These are phyloP conservation scores for Dothideomycetes sp. DNA, from an alignment of 2,329 filamentous ascomycete genomes.

Conservation along the genomic window DNA sequence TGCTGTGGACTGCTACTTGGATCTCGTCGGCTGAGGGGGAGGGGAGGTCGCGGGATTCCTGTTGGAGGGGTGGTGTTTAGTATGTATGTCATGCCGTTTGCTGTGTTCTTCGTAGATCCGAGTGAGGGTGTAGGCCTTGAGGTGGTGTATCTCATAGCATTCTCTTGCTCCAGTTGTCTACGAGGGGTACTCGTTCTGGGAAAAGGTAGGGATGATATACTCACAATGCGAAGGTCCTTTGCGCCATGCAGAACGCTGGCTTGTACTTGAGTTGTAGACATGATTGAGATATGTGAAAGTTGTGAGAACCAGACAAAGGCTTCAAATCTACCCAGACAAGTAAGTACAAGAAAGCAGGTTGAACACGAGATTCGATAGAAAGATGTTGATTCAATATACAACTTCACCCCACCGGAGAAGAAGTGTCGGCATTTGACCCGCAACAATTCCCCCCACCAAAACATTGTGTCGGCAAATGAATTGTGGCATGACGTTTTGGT, in stretches of 20 bases:
- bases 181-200: neutral
- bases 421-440: conserved; percentile 13
- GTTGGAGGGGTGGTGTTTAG: neutral
- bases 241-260: conserved; percentile 51
- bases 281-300: neutral
- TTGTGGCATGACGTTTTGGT: too few relatives aligned
- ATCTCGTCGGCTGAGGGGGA: conserved; percentile 46
- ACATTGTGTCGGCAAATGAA: conserved; percentile 8
- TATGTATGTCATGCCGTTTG: neutral
- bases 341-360: neutral
- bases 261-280: conserved; percentile 30
- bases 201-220: conserved; percentile 14
- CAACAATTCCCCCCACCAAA: neutral
- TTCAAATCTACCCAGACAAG: neutral
- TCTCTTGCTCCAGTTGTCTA: neutral
- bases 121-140: neutral
- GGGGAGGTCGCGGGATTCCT: conserved; percentile 46
- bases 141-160: neutral
- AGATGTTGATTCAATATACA: conserved; percentile 7
- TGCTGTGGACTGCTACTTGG: conserved; percentile 55
- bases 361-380: too few relatives aligned
- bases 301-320: neutral
- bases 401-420: neutral
- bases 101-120: neutral
- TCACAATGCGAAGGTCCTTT: conserved; percentile 51